Evolutionary conservation across 2,329 filamentous ascomycete genomes (phyloP).

Genomic region (Sphaerulina musiva): DNA sequence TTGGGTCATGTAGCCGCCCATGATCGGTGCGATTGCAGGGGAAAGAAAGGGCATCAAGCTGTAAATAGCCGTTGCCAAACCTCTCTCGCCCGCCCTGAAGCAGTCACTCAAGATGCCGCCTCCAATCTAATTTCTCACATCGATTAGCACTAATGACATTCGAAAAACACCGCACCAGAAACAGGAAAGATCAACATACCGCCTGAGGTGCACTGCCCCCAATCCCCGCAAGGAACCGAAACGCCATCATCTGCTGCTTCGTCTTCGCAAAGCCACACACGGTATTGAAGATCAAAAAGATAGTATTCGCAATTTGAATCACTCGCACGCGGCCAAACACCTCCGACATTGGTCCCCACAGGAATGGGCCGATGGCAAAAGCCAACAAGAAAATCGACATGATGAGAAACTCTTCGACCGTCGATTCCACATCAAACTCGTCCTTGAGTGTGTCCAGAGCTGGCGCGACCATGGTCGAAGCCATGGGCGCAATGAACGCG

Average conservation of each 20-base stretch:
- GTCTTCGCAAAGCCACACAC: conserved; percentile 31
- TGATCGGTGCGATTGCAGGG: conserved; percentile 49
- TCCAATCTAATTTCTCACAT: conserved; percentile 12
- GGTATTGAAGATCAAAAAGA: conserved; percentile 30
- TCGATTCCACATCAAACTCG: conserved; percentile 24
- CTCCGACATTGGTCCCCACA: conserved; percentile 29
- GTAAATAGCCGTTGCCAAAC: conserved; percentile 30
- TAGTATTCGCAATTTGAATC: conserved; percentile 29
- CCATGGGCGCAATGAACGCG: conserved; percentile 31
- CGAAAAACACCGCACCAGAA: no score
- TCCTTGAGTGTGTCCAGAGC: conserved; percentile 24
- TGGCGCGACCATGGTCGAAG: conserved; percentile 33
- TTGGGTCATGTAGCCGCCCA: conserved; percentile 57
- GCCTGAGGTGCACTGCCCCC: conserved; percentile 31
- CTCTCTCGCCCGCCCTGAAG: conserved; percentile 29
- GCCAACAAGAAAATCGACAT: conserved; percentile 32
- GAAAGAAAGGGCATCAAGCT: conserved; percentile 28
- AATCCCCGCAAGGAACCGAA: conserved; percentile 30
- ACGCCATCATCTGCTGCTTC: conserved; percentile 30
- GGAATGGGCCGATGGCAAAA: conserved; percentile 29
- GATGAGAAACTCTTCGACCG: conserved; percentile 26
- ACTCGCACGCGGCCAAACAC: conserved; percentile 29
- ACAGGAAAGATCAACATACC: conserved; percentile 9
- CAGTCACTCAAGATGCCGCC: conserved; percentile 30
- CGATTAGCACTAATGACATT: no score